Evolutionary conservation across 2,329 filamentous ascomycete genomes (phyloP), one percentile per base, ranked within the genome.

Genomic region (Penicillium sp.): DNA sequence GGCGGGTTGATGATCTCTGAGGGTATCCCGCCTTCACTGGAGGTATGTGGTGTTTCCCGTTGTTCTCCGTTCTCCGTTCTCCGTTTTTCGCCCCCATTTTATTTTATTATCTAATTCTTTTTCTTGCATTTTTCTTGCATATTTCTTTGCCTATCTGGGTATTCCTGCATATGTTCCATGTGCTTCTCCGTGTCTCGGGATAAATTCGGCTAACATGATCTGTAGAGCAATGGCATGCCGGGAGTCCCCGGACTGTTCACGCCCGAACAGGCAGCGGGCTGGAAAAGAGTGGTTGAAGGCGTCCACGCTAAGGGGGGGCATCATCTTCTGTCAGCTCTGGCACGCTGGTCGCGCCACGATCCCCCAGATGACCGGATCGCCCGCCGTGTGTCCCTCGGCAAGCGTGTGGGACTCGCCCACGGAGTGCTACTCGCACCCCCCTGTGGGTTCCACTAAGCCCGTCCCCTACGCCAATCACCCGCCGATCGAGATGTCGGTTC

Each of bases 241-340:
- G 68, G 69, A 9, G 69, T 72, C 4, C 64, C 69, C 10, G 69
- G 69, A 1, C 58, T 72, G 2, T 72, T 69, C 49, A 68, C 55
- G 44, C 48, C 61, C 21, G 61, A 73, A 21, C 79, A 82, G 56
- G 71, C 76, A 43, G 66, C 69, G 3, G 77, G 73, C 13, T 81
- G 79, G 79, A 79, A 79, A 56, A 73, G 71, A 52, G 76, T 81
- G 24, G 78, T 78, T 0, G 72, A 80, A 38, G 75, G 74, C 7
- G 78, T 82, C 1, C 80, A 82, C 55, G 71, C 71, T 12, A 78
- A 79, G 52, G 78, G 78, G 78, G 6, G 76, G 76, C 8, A 74
- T 71, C 57, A 81, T 82, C 50, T 70, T 69, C 56, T 67, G 64
- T 51, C 70, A 74, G 53, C 52, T 72, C 4, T 67, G 61, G 75